Base-by-base conservation (phyloP, 306 rosid species). In the Datisca glomerata region DNA sequence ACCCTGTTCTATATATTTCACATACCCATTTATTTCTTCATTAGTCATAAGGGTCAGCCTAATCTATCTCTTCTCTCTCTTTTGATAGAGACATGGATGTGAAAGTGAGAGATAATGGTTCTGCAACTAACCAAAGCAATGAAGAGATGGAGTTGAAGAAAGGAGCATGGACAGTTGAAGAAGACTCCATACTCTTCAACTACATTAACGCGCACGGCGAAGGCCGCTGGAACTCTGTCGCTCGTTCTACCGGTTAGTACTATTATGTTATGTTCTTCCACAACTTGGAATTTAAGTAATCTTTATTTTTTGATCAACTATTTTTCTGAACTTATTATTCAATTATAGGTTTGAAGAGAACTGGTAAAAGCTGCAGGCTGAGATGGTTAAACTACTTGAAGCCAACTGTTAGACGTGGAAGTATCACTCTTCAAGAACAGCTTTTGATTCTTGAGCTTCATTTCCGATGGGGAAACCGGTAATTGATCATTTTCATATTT, bases 311-410 rank as follows among this genome's bases (percentile, higher is more conserved):
- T 41, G 12, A 4, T 9, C 27, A 41, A 10, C 24, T 12, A 23
- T 24, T 1, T 25, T n/a, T 12, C 5, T 11, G 15, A 11, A 24
- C 18, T 12, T 16, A n/a, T 23, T 6, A 14, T 7, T 36, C n/a
- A n/a, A n/a, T 14, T 16, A 14, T 64, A 55, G 71, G 76, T 9
- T 57, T 69, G 33, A 69, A 69, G 34, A 31, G 76, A 48, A 64
- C 53, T 6, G 76, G 76, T 1, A 69, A 69, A 45, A 69, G 76
- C 47, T 69, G 76, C 50, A 51, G 71, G 38, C 22, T 69, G 59
- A 64, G 76, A 64, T 69, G 76, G 76, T 31, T 69, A 19, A 69
- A 69, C 54, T 69, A 69, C 49, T 59, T 69, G 64, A 43, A 69
- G 17, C 76, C 76, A 10, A 59, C 47, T 12, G 67, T 69, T 22